Evolutionary conservation across 768 basidiomycete genomes (phyloP), one percentile per base, ranked within the genome.

Genomic region (Dioszegia crocea): DNA sequence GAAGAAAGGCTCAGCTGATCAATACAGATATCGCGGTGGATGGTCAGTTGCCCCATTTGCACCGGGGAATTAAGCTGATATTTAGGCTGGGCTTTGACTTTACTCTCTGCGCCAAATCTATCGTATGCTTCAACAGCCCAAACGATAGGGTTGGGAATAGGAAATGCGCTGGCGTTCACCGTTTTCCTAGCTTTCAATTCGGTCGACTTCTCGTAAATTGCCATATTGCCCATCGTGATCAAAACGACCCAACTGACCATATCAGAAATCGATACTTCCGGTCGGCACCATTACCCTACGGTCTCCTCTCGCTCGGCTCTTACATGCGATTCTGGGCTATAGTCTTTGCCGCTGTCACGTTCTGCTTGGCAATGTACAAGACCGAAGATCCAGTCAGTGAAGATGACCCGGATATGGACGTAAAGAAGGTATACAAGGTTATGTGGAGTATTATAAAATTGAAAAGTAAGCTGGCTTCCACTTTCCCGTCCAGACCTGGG

Each of bases 41-140:
- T 71, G 94, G 51, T 50, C 31, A 90, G 74, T 27, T 47, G 14
- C 10, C 11, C 24, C 43, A 63, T 52, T 11, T 38, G 5, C 9
- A 21, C 19, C 10, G 31, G n/a, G n/a, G 19, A 3, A 26, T 3
- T 14, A 11, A 2, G 19, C 49, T 50, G 49, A 50, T 19, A 36
- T 36, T 31, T 31, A 50, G 49, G 80, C 41, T 82, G 81, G 81
- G 81, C 81, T 5, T 67, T 82, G 4, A 80, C 79, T 1, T 74
- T 82, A 31, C 84, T 99, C 46, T 98, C 94, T 1, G 86, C 89
- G 61, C 91, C 91, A 64, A 93, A 92, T 71, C 78, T 98, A 36
- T 91, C 93, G 17, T 99, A 93, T 71, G 96, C 96, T 2, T 96
- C 92, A 17, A 98, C 93, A 6, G 97, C 94, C 58, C 96, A 99